Evolutionary conservation across 2,329 filamentous ascomycete genomes (phyloP).

Genomic region (Blastomyces percursus): DNA sequence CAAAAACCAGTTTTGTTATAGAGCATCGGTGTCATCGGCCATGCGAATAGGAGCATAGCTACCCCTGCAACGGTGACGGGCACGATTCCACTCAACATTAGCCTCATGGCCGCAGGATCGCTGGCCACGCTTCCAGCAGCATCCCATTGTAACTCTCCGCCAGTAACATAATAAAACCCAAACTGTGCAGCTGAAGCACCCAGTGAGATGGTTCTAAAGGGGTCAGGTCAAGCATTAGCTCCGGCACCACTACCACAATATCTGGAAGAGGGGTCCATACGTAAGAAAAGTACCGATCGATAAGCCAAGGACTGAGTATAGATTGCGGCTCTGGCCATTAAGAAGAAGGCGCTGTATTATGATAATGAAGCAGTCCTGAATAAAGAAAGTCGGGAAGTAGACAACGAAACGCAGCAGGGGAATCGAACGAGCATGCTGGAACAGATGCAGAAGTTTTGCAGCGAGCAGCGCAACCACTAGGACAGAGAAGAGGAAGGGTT

Average conservation of each 20-base stretch:
- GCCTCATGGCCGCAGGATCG: conserved; percentile 22
- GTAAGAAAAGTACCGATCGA: conserved; percentile 14
- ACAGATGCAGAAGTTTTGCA: conserved; percentile 21
- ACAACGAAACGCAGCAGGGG: conserved; percentile 16
- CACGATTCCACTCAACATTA: conserved; percentile 23
- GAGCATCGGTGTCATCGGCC: conserved; percentile 15
- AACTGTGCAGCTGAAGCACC: conserved; percentile 21
- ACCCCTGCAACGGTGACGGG: conserved; percentile 18
- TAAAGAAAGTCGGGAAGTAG: conserved; percentile 25
- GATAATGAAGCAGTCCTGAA: conserved; percentile 20
- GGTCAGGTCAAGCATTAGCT: not conserved
- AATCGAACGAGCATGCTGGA: conserved; percentile 20
- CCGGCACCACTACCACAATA: not conserved
- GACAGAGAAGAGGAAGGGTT: conserved; percentile 21
- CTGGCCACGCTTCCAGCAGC: conserved; percentile 21
- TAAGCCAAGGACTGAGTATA: conserved; percentile 13
- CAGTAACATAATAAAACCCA: conserved; percentile 25
- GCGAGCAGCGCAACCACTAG: conserved; percentile 19
- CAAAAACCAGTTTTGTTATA: conserved; percentile 17
- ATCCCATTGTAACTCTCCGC: conserved; percentile 24
- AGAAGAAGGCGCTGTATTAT: conserved; percentile 17
- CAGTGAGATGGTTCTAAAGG: conserved; percentile 17
- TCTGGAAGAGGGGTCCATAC: conserved; percentile 14
- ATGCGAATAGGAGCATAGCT: conserved; percentile 17
- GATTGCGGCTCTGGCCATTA: conserved; percentile 14